Base-by-base conservation (phyloP, 352 stramenopile genomes). In the Phytopythium chamaehyphon region DNA sequence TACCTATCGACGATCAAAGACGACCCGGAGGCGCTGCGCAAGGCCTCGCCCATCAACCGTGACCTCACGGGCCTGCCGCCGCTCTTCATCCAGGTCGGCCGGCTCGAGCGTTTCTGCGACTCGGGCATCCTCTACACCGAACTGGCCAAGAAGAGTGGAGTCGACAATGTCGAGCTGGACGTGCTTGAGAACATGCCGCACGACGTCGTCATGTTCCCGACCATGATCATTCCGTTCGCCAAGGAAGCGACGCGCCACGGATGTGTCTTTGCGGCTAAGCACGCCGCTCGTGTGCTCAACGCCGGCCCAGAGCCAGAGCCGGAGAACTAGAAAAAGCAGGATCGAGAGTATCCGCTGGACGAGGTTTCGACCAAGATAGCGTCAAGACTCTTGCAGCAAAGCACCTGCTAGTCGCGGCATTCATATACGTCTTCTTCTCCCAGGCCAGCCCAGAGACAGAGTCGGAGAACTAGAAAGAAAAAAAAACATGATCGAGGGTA, bases 1-100 rank as follows among this genome's bases (percentile, higher is more conserved):
- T 52, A 43, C 31, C 33, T 52, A 11, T 22, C 10, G 46, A 9
- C 18, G 18, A 33, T 52, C 12, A 35, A 43, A 28, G 46, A 35
- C 19, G 45, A 51, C 45, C 15, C 42, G 9, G 62, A 71, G 42
- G 48, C 54, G n/a, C 51, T 52, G 26, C 51, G 47, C 10, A 12
- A 47, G 43, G 55, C 56, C 8, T 81, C 71, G 16, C 47, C 67
- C 9, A 59, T 69, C 24, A 66, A 83, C 61, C 75, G 67, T 49
- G 46, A 74, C 21, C 49, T 83, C 14, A 49, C 31, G 23, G 59
- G 46, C 0, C 57, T 83, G 1, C 61, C 72, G 35, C 61, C 66
- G 1, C 51, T 72, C 38, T 64, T 79, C 23, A 49, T 83, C 21
- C 72, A 80, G 37, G 47, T 57, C 19, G 72, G 48, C 12, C 47